Conservation (phyloP, 73 alveolate species). For the Urostyla sp. region DNA sequence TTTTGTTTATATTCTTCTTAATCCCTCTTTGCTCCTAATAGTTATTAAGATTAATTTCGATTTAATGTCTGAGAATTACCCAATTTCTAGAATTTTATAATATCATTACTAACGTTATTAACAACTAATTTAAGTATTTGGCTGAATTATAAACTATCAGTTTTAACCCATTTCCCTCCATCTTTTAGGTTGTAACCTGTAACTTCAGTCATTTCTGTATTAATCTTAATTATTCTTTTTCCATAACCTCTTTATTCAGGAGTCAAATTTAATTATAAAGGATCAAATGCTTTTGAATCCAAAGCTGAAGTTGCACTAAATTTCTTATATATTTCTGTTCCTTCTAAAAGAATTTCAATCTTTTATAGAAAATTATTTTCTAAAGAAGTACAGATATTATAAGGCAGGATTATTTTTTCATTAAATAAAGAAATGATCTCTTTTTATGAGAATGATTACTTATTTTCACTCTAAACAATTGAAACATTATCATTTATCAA, state of each 20-base stretch:
- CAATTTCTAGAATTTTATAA: background rate
- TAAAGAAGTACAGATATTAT: background rate
- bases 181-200: background rate
- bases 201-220: background rate
- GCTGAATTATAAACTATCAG: background rate
- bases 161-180: background rate
- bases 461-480: background rate
- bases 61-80: constrained; percentile 1
- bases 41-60: constrained; percentile 33
- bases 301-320: constrained; percentile 56
- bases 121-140: background rate
- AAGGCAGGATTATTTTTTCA: constrained; percentile 15
- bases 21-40: constrained; percentile 23
- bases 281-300: constrained; percentile 55
- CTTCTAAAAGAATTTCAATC: constrained; percentile 47
- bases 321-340: constrained; percentile 54
- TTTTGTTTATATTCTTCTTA: constrained; percentile 41
- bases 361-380: constrained; percentile 43
- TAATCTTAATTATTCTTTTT: constrained; percentile 44
- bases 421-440: background rate
- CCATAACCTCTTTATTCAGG: constrained; percentile 72
- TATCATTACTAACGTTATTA: background rate
- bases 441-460: background rate
- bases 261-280: constrained; percentile 16
- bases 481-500: background rate